Percentiles rank a stretch among this genome's conserved stretches.
Conservation (phyloP, 208 protist species). For the Trypanosoma congolense region DNA sequence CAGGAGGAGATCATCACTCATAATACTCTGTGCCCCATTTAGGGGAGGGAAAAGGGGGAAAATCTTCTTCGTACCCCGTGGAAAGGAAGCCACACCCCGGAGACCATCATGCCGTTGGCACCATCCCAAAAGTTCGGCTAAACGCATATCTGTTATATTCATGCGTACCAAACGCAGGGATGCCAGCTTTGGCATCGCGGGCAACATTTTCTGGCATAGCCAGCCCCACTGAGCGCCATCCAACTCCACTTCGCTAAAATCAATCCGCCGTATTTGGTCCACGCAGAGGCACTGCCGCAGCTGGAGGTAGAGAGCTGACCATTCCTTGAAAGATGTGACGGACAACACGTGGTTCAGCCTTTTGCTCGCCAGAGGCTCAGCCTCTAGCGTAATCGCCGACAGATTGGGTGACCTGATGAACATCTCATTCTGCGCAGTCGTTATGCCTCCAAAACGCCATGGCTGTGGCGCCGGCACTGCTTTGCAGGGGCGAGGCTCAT, state of each 20-base stretch:
- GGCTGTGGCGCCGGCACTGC: too few relatives aligned
- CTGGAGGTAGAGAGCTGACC: slow-evolving; percentile 9
- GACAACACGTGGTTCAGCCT: neutral
- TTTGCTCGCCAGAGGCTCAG: neutral
- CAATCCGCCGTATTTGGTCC: slow-evolving; percentile 28
- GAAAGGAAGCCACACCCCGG: neutral
- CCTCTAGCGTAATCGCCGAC: neutral
- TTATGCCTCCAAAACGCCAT: too few relatives aligned
- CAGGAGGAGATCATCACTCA: too few relatives aligned
- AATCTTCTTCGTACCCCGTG: neutral
- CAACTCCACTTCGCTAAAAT: slow-evolving; percentile 48
- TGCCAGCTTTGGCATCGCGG: slow-evolving; percentile 40
- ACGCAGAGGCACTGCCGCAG: slow-evolving; percentile 2
- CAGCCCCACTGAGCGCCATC: slow-evolving; percentile 56
- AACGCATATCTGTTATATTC: slow-evolving; percentile 43
- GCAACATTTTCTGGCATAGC: slow-evolving; percentile 51
- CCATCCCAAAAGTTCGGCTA: slow-evolving; percentile 41
- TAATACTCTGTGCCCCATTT: too few relatives aligned
- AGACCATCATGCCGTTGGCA: slow-evolving; percentile 12
- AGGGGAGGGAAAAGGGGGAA: too few relatives aligned
- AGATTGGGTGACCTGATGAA: neutral
- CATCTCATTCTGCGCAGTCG: neutral
- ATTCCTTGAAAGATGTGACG: slow-evolving; percentile 3
- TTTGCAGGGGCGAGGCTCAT: too few relatives aligned
- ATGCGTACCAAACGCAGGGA: slow-evolving; percentile 46